Base-by-base conservation (phyloP, 176 grass and related monocot genomes). In the Musa schizocarpa region DNA sequence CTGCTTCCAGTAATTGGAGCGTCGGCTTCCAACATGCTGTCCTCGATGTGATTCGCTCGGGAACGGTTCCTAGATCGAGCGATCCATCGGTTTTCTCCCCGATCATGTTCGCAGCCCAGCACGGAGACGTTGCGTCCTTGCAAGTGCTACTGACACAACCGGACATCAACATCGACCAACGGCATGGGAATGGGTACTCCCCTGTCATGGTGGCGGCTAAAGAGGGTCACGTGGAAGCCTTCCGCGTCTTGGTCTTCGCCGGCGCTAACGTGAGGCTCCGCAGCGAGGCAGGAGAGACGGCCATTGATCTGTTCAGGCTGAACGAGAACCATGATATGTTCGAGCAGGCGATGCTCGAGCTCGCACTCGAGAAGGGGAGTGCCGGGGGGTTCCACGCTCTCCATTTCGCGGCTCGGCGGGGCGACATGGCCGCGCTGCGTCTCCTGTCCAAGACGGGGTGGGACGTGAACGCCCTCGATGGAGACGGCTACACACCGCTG, bases 301-400 rank as follows among this genome's bases (percentile, higher is more conserved):
- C 84, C 0, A 68, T 99, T 0, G 81, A 54, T 9, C 49, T 94
- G 29, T 92, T 82, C 11, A 86, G 93, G 63, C 82, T 53, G 72
- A 99, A 90, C 87, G 87, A 87, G 81, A 92, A 92, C 67, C 66
- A 84, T 50, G 88, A 99, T 34, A 68, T 92, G 16, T 94, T 99
- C 71, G 95, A 99, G 86, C 95, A 89, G 82, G 86, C 89, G 54
- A 94, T 99, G 88, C 86, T 99, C 19, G 86, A 99, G 69, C 86
- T 94, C 68, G 84, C 82, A 14, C 82, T 98, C 55, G 95, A 98
- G 88, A 93, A 87, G 26, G 90, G 95, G 72, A 77, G 72, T 65
- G 81, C 88, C 2, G 84, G 86, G 0, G 88, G 84, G 0, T 99
- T 92, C 87, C 87, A 89, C 58, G 95, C 88, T 14, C 79, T 99